Percentiles rank a stretch among this genome's conserved stretches.
These are phyloP conservation scores for Xylariales sp. DNA, from an alignment of 2,329 filamentous ascomycete genomes.

Conservation along the genomic window DNA sequence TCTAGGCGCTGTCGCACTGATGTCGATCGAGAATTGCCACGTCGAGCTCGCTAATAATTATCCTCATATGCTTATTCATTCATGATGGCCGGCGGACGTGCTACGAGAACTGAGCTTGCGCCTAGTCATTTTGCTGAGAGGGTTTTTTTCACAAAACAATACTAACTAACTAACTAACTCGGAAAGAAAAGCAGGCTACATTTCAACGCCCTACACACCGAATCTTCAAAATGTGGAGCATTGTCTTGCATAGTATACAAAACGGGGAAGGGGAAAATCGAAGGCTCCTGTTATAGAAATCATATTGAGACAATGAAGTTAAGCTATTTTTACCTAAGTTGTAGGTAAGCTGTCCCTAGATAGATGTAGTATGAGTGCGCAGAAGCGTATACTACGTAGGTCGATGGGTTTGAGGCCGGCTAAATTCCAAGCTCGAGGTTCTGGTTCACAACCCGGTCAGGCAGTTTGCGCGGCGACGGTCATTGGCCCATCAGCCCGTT, in stretches of 20 bases:
- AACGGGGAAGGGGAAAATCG: no score
- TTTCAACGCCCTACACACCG: neutral
- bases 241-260: no score
- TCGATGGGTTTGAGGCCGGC: neutral
- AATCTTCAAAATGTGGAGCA: no score
- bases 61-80: conserved; percentile 1
- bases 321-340: no score
- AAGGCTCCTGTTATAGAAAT: no score
- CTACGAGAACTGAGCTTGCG: neutral
- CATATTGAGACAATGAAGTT: no score
- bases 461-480: conserved; percentile 27
- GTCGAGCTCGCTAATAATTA: neutral
- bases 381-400: neutral
- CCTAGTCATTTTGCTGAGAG: neutral
- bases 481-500: conserved; percentile 28
- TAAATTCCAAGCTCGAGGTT: neutral
- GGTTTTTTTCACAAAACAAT: no score
- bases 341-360: no score
- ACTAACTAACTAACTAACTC: no score
- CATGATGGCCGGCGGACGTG: neutral
- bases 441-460: conserved; percentile 8
- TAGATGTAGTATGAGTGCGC: no score
- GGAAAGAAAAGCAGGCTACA: neutral
- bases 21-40: conserved; percentile 3
- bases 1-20: neutral